A percentile compares a stretch with the other conserved stretches of the same genome.
Evolutionary conservation across 2,329 filamentous ascomycete species (phyloP).

Genomic region (Colletotrichum tamarilloi): DNA sequence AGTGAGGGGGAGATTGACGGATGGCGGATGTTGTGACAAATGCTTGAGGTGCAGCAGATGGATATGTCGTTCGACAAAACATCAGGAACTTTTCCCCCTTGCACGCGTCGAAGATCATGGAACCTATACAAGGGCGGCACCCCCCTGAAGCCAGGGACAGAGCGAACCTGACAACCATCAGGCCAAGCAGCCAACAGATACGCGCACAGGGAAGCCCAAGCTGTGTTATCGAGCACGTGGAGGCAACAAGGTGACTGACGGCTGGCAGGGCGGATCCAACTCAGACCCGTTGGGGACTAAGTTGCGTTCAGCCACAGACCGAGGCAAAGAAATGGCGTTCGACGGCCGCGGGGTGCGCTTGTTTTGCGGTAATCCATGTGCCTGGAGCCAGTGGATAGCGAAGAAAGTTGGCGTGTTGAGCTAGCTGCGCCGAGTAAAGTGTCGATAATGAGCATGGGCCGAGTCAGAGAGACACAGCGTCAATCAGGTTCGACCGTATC

Average conservation of each 20-base stretch:
- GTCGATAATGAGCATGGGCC: constrained; percentile 10
- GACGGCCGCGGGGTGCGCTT: constrained; percentile 19
- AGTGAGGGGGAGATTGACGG: constrained; percentile 3
- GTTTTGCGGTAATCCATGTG: constrained; percentile 6
- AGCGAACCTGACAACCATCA: constrained; percentile 5
- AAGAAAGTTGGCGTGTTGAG: constrained; percentile 16
- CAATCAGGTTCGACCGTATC: constrained; percentile 19
- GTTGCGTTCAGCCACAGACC: constrained; percentile 11
- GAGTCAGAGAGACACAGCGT: constrained; percentile 16
- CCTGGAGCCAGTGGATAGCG: constrained; percentile 10
- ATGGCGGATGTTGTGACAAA: constrained; percentile 27
- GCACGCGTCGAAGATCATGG: constrained; percentile 27
- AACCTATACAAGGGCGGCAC: constrained; percentile 9
- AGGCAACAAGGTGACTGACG: constrained; percentile 9
- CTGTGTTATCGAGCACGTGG: constrained; percentile 11
- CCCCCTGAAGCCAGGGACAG: constrained; percentile 15
- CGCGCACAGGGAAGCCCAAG: constrained; percentile 1
- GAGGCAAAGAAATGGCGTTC: not conserved
- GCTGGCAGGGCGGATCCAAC: constrained; percentile 20
- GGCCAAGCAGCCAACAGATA: constrained; percentile 13
- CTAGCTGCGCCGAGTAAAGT: constrained; percentile 1
- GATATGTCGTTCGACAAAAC: constrained; percentile 19
- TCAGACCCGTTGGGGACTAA: constrained; percentile 3
- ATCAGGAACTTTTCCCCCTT: constrained; percentile 28
- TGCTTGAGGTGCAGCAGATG: constrained; percentile 19